A percentile compares a stretch with the other conserved stretches of the same genome.
These are phyloP conservation scores for Neurospora terricola DNA, from an alignment of 495 filamentous ascomycete genomes.

Conservation along the genomic window DNA sequence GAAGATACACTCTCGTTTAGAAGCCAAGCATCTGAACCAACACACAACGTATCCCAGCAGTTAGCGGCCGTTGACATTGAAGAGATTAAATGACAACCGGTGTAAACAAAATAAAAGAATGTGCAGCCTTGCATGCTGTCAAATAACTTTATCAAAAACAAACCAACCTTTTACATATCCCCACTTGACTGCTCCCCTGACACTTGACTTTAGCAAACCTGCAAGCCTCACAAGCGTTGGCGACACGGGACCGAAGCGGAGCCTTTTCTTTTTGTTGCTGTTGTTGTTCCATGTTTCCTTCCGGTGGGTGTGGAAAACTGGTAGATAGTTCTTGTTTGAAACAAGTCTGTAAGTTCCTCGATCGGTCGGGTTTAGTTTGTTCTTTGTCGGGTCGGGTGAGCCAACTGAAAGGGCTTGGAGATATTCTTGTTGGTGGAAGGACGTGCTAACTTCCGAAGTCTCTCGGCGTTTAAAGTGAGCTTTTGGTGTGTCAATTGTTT, in stretches of 20 bases:
- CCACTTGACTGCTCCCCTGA: slow-evolving; percentile 28
- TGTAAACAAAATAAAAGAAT: background rate
- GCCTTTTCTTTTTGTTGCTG: background rate
- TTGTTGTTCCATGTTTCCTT: background rate
- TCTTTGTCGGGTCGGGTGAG: background rate
- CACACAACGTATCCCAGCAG: background rate
- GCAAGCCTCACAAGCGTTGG: slow-evolving; percentile 39
- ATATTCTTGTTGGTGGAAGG: background rate
- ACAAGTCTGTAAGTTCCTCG: background rate
- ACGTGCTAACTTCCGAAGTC: background rate
- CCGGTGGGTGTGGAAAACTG: background rate
- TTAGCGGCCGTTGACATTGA: background rate
- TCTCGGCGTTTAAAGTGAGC: background rate
- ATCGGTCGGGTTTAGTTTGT: background rate
- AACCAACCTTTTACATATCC: slow-evolving; percentile 37
- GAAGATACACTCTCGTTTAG: slow-evolving; percentile 39
- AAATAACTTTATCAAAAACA: background rate
- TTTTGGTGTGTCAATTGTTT: background rate
- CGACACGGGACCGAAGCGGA: slow-evolving; percentile 20
- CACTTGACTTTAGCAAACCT: slow-evolving; percentile 37
- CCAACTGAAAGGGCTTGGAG: background rate
- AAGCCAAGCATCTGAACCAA: slow-evolving; percentile 31
- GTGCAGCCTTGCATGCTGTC: background rate
- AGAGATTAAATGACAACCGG: background rate
- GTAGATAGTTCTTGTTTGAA: background rate